Evolutionary conservation across 116 monocot genomes (phyloP), one percentile per base, ranked within the genome.

Genomic region (Dioscorea cayenensis): DNA sequence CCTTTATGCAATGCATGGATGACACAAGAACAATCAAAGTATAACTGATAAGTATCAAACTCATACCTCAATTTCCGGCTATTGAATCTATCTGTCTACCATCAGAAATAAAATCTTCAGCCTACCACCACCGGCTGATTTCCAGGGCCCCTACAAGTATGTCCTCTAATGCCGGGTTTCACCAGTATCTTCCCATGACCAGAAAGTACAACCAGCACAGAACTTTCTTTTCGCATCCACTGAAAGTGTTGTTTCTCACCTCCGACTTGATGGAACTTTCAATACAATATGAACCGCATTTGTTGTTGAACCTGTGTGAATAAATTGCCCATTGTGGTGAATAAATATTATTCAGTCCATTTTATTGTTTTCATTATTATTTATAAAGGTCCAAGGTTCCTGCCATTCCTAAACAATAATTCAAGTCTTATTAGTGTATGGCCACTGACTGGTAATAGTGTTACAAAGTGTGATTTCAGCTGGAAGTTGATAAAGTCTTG

Each of bases 161-260:
- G 43, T 43, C 43, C 43, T 59, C 59, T 59, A 10, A 22, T 22
- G 27, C 13, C 63, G 25, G 13, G 25, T 27, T 20, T 22, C 63
- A 63, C 22, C 63, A 63, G 3, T 63, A 16, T 21, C 59, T n/a
- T 59, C n/a, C 59, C 43, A 59, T 59, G 59, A 17, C 21, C 27
- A 27, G 27, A 63, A 63, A 63, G 63, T 63, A 63, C 63, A 63
- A 63, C 17, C 59, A 59, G 19, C 59, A 59, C 17, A 59, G 59
- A 21, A 59, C n/a, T 59, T 59, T 59, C 12, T 18, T 21, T 59
- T 6, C 17, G 18, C 6, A 12, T 63, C 5, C 7, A 25, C 51
- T 55, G 1, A 4, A 20, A 20, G 12, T 63, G 63, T 23, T 21
- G 25, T 8, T 63, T 63, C 25, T 63, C 27, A 63, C 63, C 63